Conservation (phyloP, 2,329 filamentous ascomycete species). For the Botrytis cinerea region DNA sequence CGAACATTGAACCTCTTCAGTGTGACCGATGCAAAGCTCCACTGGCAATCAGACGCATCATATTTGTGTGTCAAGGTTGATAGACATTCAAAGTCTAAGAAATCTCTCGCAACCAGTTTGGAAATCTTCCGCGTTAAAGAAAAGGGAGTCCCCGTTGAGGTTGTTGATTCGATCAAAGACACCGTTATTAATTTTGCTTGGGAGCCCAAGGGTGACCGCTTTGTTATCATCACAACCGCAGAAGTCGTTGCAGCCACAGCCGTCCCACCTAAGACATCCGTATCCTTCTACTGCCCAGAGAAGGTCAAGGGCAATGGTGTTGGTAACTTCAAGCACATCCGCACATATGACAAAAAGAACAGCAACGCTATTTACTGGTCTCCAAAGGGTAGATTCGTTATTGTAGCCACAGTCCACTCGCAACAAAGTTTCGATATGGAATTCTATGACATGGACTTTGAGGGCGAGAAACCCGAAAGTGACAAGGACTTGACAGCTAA, state of each 20-base stretch:
- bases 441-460: conserved; percentile 97
- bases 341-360: conserved; percentile 98
- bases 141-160: conserved; percentile 97
- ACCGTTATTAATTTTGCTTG: conserved; percentile 99
- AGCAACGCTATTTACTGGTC: conserved; percentile 99
- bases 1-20: conserved; percentile 97
- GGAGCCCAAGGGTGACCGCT: conserved; percentile 97
- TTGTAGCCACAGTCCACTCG: conserved; percentile 89
- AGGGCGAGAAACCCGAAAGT: conserved; percentile 90
- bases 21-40: conserved; percentile 93
- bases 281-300: conserved; percentile 95
- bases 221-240: conserved; percentile 93
- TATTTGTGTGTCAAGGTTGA: conserved; percentile 99
- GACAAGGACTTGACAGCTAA: conserved; percentile 96
- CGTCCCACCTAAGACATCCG: conserved; percentile 88
- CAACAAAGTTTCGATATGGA: conserved; percentile 94
- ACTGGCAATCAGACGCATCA: conserved; percentile 94
- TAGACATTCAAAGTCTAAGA: conserved; percentile 98
- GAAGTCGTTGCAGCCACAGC: conserved; percentile 77
- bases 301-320: conserved; percentile 79
- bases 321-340: conserved; percentile 95
- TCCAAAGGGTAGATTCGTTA: conserved; percentile 89
- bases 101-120: conserved; percentile 92
- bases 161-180: conserved; percentile 96
- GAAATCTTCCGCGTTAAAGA: conserved; percentile 98